Conservation (phyloP, 495 filamentous ascomycete genomes). For the Lophium mytilinum region DNA sequence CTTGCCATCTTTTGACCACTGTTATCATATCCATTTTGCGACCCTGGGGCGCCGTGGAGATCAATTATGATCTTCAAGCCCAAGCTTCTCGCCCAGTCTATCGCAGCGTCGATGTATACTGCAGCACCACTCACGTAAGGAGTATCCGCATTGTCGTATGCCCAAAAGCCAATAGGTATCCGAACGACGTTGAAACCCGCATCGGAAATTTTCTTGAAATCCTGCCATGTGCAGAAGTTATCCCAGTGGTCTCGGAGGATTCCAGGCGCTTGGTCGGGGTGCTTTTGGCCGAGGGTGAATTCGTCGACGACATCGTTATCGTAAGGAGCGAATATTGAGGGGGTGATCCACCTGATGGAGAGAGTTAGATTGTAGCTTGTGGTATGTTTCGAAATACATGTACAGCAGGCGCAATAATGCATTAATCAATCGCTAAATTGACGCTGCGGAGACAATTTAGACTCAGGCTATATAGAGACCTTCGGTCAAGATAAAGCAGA, state of each 20-base stretch:
- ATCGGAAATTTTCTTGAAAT: slow-evolving; percentile 38
- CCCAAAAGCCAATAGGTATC: slow-evolving; percentile 46
- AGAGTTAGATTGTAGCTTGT: background rate
- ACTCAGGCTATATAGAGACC: no score
- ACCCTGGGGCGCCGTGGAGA: slow-evolving; percentile 40
- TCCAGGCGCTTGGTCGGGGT: slow-evolving; percentile 24
- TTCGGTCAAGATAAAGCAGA: no score
- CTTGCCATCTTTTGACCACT: slow-evolving; percentile 26
- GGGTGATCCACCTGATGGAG: slow-evolving; percentile 37
- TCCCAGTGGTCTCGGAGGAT: slow-evolving; percentile 37
- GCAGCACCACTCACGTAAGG: slow-evolving; percentile 43
- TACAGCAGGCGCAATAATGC: no score
- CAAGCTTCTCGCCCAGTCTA: slow-evolving; percentile 38
- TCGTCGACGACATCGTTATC: slow-evolving; percentile 34
- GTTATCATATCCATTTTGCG: slow-evolving; percentile 39
- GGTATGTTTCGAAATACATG: background rate
- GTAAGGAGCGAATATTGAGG: slow-evolving; percentile 33
- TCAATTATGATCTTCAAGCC: slow-evolving; percentile 44
- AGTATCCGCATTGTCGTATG: slow-evolving; percentile 38
- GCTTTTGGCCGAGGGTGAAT: slow-evolving; percentile 32
- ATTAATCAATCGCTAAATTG: no score
- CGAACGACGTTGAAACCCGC: slow-evolving; percentile 44
- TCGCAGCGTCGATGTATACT: slow-evolving; percentile 38
- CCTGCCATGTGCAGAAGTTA: slow-evolving; percentile 29
- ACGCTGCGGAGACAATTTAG: no score